Evolutionary conservation across 768 basidiomycete genomes (phyloP).

Genomic region (Tricholoma flavovirens): DNA sequence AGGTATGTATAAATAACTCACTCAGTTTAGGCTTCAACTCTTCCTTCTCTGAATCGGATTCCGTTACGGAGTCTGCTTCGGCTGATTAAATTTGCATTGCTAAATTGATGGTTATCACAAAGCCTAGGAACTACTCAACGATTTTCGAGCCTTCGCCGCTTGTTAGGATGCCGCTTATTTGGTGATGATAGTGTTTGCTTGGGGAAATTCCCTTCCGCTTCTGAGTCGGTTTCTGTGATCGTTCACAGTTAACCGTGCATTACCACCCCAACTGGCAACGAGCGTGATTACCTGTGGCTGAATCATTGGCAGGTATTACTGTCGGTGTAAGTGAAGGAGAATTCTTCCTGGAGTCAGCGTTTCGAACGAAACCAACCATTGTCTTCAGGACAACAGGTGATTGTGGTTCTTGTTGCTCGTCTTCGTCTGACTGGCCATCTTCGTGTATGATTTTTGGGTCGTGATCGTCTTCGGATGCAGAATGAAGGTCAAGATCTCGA

Average conservation of each 20-base stretch:
- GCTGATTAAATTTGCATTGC: not conserved
- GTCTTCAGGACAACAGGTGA: slow-evolving; percentile 19
- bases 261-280: not conserved
- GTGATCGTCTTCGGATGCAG: slow-evolving; percentile 43
- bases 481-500: slow-evolving; percentile 42
- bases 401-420: slow-evolving; percentile 22
- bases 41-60: slow-evolving; percentile 1
- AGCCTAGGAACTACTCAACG: not conserved
- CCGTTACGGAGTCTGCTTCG: slow-evolving; percentile 10
- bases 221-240: slow-evolving; percentile 37
- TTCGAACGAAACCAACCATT: slow-evolving; percentile 10
- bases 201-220: slow-evolving; percentile 11
- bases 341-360: slow-evolving; percentile 6
- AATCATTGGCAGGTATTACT: slow-evolving; percentile 23
- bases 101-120: not conserved
- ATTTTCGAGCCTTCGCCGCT: not conserved
- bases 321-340: not conserved
- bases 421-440: slow-evolving; percentile 17
- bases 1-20: not conserved
- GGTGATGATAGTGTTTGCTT: slow-evolving; percentile 4
- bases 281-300: slow-evolving; percentile 30
- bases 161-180: not conserved
- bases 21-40: not conserved
- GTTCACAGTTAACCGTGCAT: slow-evolving; percentile 6
- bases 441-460: slow-evolving; percentile 16